Conservation (phyloP, 129 eudicot genomes). For the Pseudognaphalium luteoalbum region DNA sequence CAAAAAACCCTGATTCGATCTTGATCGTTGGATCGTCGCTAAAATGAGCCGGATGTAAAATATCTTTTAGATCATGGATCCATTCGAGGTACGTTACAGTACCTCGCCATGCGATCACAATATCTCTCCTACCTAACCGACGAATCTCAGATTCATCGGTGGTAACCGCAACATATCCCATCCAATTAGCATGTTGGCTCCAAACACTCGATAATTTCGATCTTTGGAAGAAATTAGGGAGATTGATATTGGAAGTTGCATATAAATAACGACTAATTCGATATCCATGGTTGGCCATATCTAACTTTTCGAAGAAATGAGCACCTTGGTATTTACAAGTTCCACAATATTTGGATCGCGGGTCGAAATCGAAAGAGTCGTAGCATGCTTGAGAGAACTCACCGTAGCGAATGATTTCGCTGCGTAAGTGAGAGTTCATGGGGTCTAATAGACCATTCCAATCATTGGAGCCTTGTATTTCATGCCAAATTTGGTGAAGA, state of each 20-base stretch:
- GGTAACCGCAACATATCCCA: constrained; percentile 74
- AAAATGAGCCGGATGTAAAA: constrained; percentile 66
- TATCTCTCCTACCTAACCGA: constrained; percentile 62
- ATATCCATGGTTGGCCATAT: constrained; percentile 56
- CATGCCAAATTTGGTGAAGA: constrained; percentile 56
- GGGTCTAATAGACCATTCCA: constrained; percentile 67
- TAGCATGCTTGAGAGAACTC: constrained; percentile 80
- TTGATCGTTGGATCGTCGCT: constrained; percentile 62
- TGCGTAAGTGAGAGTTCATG: constrained; percentile 63
- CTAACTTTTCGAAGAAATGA: constrained; percentile 57
- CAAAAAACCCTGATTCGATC: constrained; percentile 76
- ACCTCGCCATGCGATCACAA: constrained; percentile 75
- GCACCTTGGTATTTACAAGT: constrained; percentile 60
- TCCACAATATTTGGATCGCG: constrained; percentile 80
- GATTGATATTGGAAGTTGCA: constrained; percentile 72
- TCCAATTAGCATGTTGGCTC: constrained; percentile 88
- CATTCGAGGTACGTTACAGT: constrained; percentile 82
- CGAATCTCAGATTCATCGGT: constrained; percentile 49
- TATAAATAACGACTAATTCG: constrained; percentile 51
- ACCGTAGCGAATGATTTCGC: constrained; percentile 70
- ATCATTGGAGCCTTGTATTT: constrained; percentile 56
- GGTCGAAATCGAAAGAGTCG: constrained; percentile 80
- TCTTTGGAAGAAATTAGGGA: constrained; percentile 68
- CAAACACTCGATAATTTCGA: constrained; percentile 53
- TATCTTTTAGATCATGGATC: constrained; percentile 75